These are phyloP conservation scores for Rosa lucieae DNA, from an alignment of 306 rosid genomes.

Conservation along the genomic window DNA sequence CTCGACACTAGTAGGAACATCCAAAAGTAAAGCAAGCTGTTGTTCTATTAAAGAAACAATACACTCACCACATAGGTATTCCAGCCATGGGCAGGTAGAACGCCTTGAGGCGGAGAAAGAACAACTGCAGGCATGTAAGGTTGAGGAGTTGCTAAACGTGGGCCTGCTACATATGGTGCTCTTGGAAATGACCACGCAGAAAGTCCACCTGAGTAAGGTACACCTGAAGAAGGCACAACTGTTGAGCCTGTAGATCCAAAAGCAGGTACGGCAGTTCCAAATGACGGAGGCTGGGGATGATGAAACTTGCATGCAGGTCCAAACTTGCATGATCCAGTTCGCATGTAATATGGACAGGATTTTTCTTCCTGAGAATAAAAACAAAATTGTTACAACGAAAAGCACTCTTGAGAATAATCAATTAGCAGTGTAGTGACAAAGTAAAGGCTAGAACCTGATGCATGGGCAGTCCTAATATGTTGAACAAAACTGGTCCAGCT, in stretches of 20 bases:
- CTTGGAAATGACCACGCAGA: slow-evolving; percentile 72
- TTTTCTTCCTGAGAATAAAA: slow-evolving; percentile 72
- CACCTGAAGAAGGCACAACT: slow-evolving; percentile 56
- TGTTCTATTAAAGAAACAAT: background rate
- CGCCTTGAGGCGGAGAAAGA: slow-evolving; percentile 68
- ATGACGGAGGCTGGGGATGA: slow-evolving; percentile 72
- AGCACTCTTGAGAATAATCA: background rate
- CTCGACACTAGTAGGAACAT: background rate
- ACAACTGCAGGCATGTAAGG: slow-evolving; percentile 63
- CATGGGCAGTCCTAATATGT: slow-evolving; percentile 85
- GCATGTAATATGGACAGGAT: slow-evolving; percentile 82
- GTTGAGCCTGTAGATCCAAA: slow-evolving; percentile 48
- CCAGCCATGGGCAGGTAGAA: slow-evolving; percentile 70
- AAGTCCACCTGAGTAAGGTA: slow-evolving; percentile 62
- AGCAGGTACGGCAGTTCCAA: slow-evolving; percentile 50
- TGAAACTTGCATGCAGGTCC: slow-evolving; percentile 96
- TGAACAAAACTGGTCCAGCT: slow-evolving; percentile 80
- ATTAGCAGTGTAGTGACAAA: slow-evolving; percentile 1
- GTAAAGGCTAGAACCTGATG: slow-evolving; percentile 56
- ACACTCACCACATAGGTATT: slow-evolving; percentile 79
- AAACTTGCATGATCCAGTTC: slow-evolving; percentile 84
- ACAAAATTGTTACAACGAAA: background rate
- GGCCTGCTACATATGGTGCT: slow-evolving; percentile 65
- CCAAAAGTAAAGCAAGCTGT: background rate
- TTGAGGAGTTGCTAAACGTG: slow-evolving; percentile 46